Evolutionary conservation across 2,329 filamentous ascomycete species (phyloP), one percentile per base, ranked within the genome.

Genomic region (Fusarium redolens): DNA sequence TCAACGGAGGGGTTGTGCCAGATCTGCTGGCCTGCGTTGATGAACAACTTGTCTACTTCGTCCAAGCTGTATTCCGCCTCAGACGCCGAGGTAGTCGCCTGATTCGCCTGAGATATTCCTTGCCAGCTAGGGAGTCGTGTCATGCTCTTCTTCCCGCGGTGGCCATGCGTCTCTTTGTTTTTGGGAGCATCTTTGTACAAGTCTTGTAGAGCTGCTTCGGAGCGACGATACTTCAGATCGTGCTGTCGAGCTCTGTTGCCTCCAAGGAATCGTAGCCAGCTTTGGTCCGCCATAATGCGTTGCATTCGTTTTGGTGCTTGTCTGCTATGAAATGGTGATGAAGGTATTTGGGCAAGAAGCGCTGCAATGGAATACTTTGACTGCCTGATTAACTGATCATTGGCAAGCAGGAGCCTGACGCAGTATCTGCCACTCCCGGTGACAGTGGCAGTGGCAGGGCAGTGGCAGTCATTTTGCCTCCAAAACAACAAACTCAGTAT

Each of bases 1-100:
- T 83, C 77, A 40, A 86, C 58, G 12, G 81, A 83, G 11, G 85
- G 85, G n/a, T 81, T 83, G 55, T 84, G 80, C 78, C 82, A 83
- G 5, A 77, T 67, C 25, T 73, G 55, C 20, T 81, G 77, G 12
- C 44, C 60, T 50, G 55, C 70, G 15, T 56, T 71, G 51, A 67
- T 56, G 50, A 76, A 66, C 13, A 70, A 28, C 33, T 65, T 71
- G 44, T 76, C 73, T 28, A 56, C 61, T 31, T 65, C 63, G 31
- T 73, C 65, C 22, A 74, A 48, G 7, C 17, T 37, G 4, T 47
- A 25, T 30, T 58, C 67, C 15, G 51, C 11, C 13, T 20, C 17
- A 15, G 31, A 44, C 15, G n/a, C 40, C 45, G 54, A 54, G 31
- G 44, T n/a, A 35, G 56, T 28, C n/a, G 30, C 48, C n/a, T 64